Conservation (phyloP, 495 filamentous ascomycete species). For the Neurospora terricola region DNA sequence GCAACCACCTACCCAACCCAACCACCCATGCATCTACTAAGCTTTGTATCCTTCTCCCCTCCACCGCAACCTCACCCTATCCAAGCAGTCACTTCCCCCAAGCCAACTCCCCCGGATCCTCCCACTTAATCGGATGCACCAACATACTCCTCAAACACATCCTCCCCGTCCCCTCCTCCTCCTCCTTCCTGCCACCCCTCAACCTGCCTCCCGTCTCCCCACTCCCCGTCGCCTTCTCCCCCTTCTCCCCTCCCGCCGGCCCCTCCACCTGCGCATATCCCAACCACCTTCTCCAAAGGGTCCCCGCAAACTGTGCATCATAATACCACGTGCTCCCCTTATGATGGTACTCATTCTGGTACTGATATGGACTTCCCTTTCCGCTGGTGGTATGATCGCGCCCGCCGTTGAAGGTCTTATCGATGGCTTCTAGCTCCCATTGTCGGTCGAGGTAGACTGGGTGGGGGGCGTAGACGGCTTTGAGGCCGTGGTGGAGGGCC, state of each 20-base stretch:
- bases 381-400: constrained; percentile 62
- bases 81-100: constrained; percentile 1
- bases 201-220: constrained; percentile 27
- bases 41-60: no score
- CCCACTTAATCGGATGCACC: constrained; percentile 81
- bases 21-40: background rate
- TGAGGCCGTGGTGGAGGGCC: constrained; percentile 86
- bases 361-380: constrained; percentile 61
- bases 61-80: no score
- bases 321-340: constrained; percentile 90
- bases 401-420: constrained; percentile 77
- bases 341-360: constrained; percentile 82
- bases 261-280: constrained; percentile 59
- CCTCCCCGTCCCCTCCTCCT: constrained; percentile 51
- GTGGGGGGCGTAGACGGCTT: constrained; percentile 90
- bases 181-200: constrained; percentile 64
- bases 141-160: constrained; percentile 88
- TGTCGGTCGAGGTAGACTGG: constrained; percentile 79
- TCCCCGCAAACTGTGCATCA: constrained; percentile 72
- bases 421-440: constrained; percentile 65
- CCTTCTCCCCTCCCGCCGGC: constrained; percentile 3
- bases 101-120: constrained; percentile 30
- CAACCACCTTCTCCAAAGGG: constrained; percentile 82
- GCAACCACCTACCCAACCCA: background rate
- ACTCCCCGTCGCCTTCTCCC: constrained; percentile 65